These are phyloP conservation scores for Leonotis leonurus DNA, from an alignment of 257 asterid species.

Conservation along the genomic window DNA sequence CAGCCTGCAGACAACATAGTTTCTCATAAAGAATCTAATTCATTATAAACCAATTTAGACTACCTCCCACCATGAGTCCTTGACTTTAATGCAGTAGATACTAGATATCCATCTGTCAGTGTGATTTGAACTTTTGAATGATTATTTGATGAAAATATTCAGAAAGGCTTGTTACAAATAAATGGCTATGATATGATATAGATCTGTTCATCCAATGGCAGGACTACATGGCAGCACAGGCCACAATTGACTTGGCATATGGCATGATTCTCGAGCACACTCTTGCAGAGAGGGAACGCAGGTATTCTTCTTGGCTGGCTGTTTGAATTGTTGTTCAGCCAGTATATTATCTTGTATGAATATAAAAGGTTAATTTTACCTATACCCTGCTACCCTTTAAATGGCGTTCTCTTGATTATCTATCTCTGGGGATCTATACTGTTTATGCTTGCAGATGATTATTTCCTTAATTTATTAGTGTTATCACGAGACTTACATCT, in stretches of 20 bases:
- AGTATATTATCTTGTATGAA: background rate
- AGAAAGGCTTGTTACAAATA: background rate
- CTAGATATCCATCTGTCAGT: background rate
- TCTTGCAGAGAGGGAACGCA: conserved; percentile 94
- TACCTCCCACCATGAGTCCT: background rate
- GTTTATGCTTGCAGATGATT: conserved; percentile 1
- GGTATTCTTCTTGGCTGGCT: conserved; percentile 34
- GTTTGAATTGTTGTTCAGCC: conserved; percentile 1
- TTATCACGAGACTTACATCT: conserved; percentile 14
- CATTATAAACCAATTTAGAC: background rate
- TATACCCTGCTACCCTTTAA: background rate
- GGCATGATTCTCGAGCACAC: conserved; percentile 95
- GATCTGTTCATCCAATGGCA: conserved; percentile 30
- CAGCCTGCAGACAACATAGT: background rate
- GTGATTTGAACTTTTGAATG: conserved; percentile 7
- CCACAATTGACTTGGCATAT: conserved; percentile 85
- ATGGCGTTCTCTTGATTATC: background rate
- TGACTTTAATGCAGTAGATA: conserved; percentile 5
- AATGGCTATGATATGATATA: conserved; percentile 8
- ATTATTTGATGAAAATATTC: background rate
- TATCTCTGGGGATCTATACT: background rate
- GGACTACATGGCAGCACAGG: conserved; percentile 80
- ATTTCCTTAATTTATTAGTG: background rate
- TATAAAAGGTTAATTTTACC: background rate
- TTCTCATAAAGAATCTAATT: conserved; percentile 2